Percentiles rank a stretch among this genome's conserved stretches.
phyloP scores from a whole-genome alignment of 768 basidiomycete species.

The Mycena leptocephala region DNA sequence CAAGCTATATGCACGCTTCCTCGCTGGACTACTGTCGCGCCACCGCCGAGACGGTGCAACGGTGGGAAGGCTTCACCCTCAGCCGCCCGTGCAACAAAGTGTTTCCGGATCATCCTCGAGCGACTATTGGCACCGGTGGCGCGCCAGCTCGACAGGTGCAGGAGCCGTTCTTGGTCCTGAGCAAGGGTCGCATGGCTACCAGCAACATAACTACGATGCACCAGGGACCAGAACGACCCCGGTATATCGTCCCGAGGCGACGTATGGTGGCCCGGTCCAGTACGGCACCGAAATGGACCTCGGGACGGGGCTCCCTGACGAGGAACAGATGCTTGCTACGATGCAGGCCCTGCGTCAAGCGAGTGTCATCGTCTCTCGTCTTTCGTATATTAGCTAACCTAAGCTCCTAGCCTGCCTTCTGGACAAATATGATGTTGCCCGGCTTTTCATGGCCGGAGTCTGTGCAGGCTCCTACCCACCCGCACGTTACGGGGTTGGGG shows the following conservation, averaged over 20 bases:
- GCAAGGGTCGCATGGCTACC: constrained; percentile 36
- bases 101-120: constrained; percentile 24
- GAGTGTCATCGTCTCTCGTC: neutral
- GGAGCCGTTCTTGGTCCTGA: constrained; percentile 15
- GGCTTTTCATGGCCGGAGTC: constrained; percentile 58
- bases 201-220: constrained; percentile 33
- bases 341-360: constrained; percentile 70
- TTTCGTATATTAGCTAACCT: neutral
- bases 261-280: constrained; percentile 62
- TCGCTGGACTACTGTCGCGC: constrained; percentile 77
- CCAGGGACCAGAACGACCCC: constrained; percentile 50
- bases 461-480: too few relatives aligned
- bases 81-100: constrained; percentile 60
- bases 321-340: constrained; percentile 76
- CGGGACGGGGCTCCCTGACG: constrained; percentile 61
- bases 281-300: constrained; percentile 55
- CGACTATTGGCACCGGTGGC: constrained; percentile 33
- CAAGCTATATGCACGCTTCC: constrained; percentile 85
- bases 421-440: constrained; percentile 90
- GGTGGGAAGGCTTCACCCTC: constrained; percentile 66
- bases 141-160: constrained; percentile 41
- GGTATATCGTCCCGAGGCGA: constrained; percentile 64
- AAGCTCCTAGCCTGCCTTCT: constrained; percentile 73
- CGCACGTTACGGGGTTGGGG: too few relatives aligned
- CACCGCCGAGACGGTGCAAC: constrained; percentile 80